phyloP scores from a whole-genome alignment of 1,284 basidiomycete genomes.

The Inonotus obliquus region DNA sequence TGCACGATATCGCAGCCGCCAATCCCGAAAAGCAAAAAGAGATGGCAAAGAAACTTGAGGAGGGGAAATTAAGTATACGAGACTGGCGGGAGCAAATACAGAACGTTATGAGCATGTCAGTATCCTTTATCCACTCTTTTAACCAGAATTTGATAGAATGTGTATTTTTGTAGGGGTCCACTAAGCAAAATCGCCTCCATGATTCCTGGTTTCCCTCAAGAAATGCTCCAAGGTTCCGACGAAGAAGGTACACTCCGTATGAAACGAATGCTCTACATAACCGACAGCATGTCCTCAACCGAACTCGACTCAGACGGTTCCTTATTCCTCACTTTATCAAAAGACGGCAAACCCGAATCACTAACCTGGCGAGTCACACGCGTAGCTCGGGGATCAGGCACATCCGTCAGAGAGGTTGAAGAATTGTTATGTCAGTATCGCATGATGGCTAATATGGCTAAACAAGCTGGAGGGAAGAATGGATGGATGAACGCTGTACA shows the following conservation, averaged over 20 bases:
- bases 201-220: constrained; percentile 95
- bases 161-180: constrained; percentile 67
- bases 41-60: constrained; percentile 96
- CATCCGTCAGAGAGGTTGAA: constrained; percentile 94
- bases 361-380: constrained; percentile 85
- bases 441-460: constrained; percentile 98
- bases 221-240: constrained; percentile 84
- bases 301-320: constrained; percentile 97
- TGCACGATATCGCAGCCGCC: constrained; percentile 90
- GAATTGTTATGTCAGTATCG: constrained; percentile 93
- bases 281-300: constrained; percentile 91
- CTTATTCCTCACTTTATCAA: constrained; percentile 79
- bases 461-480: constrained; percentile 94
- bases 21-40: constrained; percentile 97
- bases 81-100: constrained; percentile 98
- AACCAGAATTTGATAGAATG: neutral
- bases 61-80: constrained; percentile 93
- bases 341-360: constrained; percentile 77
- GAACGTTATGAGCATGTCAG: constrained; percentile 96
- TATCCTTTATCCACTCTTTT: constrained; percentile 16
- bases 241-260: constrained; percentile 89
- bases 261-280: constrained; percentile 99
- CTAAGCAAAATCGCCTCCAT: constrained; percentile 98
- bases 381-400: constrained; percentile 94
- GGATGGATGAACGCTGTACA: constrained; percentile 89